Evolutionary conservation across 176 grass and related monocot species (phyloP), one percentile per base, ranked within the genome.

Genomic region (Carex myosuroides): DNA sequence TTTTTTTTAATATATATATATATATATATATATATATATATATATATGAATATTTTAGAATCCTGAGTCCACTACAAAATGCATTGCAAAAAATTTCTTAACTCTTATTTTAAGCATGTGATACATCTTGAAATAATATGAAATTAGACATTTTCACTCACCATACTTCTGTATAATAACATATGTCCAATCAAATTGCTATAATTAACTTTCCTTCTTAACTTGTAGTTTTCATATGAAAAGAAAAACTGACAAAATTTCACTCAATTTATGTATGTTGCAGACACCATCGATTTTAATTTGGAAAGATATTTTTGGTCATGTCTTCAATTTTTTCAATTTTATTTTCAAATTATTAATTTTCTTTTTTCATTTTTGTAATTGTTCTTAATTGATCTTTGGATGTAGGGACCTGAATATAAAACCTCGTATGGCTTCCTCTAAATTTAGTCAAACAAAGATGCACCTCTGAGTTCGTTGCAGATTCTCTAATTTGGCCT

Each of bases 381-480:
- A 75, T 75, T 52, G 20, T 53, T 53, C 20, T 53, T 26, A 24
- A 24, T 22, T 52, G 20, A 50, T 1, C 3, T 75, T 13, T 76
- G 20, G 12, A 14, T 29, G 3, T 53, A 52, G 21, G 18, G 26
- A 76, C 48, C 10, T 5, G 29, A 54, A 76, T 54, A 29, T 76
- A 52, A 48, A 76, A 48, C 71, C 21, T 62, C 20, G 7, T 29
- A 52, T 29, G 71, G 20, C 20, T 13, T 75, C 0, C 26, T 76
- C 12, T 76, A 9, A 32, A 13, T 16, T 16, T 24, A 55, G 44
- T 54, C 4, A 54, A 54, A 54, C 71, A 76, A 55, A 77, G 5
- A 56, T 16, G 24, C 35, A 98, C 96, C 93, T 99, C 82, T 99
- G 93, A 67, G 91, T 91, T 61, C 96, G 89, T 76, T 95, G 96